Evolutionary conservation across 2,329 filamentous ascomycete genomes (phyloP), one percentile per base, ranked within the genome.

Genomic region (Xylaria multiplex): DNA sequence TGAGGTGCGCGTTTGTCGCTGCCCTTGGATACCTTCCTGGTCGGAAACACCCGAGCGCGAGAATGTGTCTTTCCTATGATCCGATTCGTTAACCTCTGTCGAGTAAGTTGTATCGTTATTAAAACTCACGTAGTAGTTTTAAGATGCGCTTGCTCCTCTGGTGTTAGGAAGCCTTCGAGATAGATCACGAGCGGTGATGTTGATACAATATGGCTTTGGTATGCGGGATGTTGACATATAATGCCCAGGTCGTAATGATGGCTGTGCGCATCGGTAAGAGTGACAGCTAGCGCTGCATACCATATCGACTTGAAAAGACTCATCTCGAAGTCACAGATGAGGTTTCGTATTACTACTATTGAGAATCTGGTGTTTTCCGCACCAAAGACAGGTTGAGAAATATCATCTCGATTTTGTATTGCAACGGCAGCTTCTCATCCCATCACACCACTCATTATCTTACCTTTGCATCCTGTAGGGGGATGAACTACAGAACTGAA

Each of bases 41-140:
- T 80, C 79, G 19, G 80, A 77, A 14, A 82, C 76, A 50, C 79
- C 79, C 6, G 83, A 84, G 58, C 80, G 79, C 4, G 77, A 75
- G 72, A 85, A 85, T 2, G 77, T 80, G 53, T 79, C 76, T 60
- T 78, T 77, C 9, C 82, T 84, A 62, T 35, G 42, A 52, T 46
- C 22, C 8, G 11, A 19, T 32, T 54, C 46, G 59, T 70, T 54
- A 73, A 62, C 65, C 3, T 57, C 6, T 30, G 9, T 1, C 11
- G 7, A 22, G 16, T n/a, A 52, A 30, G 32, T 16, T 40, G 43
- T n/a, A 1, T n/a, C 6, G 30, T n/a, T 22, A 8, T 9, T 11
- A 11, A 22, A 24, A 69, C 77, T 72, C 59, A 79, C 77, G 78
- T 79, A 54, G 77, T 69, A 35, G 73, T 70, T 48, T 75, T 72